These are phyloP conservation scores for Pseudozyma sp. DNA, from an alignment of 1,284 basidiomycete species.

Conservation along the genomic window DNA sequence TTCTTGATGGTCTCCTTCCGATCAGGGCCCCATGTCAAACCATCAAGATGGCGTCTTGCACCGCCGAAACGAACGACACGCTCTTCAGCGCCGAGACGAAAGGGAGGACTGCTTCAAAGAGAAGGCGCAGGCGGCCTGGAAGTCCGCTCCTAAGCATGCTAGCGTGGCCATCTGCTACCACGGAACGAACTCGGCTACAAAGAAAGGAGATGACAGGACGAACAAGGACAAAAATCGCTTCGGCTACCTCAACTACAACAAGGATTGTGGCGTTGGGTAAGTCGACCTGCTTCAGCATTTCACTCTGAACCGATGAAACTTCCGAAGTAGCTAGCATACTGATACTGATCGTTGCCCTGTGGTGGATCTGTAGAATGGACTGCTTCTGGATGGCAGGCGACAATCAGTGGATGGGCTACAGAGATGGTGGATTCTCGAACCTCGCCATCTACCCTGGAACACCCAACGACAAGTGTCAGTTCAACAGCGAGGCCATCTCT, in stretches of 20 bases:
- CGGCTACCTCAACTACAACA: not conserved
- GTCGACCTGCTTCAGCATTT: not conserved
- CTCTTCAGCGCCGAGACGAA: too few relatives aligned
- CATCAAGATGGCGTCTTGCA: too few relatives aligned
- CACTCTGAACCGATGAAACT: too few relatives aligned
- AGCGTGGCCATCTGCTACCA: conserved; percentile 2
- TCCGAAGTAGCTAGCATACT: not conserved
- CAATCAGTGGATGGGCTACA: not conserved
- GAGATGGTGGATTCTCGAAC: not conserved
- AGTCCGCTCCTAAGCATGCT: not conserved
- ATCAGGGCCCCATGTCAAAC: too few relatives aligned
- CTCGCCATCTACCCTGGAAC: not conserved
- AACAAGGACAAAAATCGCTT: not conserved
- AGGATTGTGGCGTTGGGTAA: not conserved
- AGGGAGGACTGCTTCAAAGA: not conserved
- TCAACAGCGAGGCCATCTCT: not conserved
- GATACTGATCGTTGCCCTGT: not conserved
- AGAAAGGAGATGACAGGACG: too few relatives aligned
- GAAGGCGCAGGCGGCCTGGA: not conserved
- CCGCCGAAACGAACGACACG: too few relatives aligned
- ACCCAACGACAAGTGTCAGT: not conserved
- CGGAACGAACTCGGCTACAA: not conserved
- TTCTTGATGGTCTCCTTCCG: too few relatives aligned
- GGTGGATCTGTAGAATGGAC: not conserved
- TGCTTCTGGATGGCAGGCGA: not conserved